phyloP scores from a whole-genome alignment of 306 rosid genomes.

The Purshia tridentata region DNA sequence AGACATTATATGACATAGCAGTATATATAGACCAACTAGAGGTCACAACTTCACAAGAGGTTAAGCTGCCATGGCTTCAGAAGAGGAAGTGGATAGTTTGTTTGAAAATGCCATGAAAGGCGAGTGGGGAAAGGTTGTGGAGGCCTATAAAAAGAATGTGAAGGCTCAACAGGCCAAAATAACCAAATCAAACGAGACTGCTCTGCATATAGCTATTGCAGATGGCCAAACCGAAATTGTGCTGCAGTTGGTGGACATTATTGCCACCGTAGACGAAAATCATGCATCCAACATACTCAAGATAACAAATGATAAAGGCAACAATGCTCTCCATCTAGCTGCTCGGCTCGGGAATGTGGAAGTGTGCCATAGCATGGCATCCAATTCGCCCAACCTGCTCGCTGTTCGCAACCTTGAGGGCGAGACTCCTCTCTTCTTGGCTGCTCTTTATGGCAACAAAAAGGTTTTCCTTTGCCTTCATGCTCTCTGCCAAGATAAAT shows the following conservation, averaged over 20 bases:
- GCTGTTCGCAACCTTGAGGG: slow-evolving; percentile 1
- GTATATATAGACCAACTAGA: neutral
- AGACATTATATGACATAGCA: neutral
- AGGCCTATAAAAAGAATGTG: neutral
- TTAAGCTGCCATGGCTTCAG: neutral
- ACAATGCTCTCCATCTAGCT: slow-evolving; percentile 28
- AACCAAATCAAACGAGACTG: slow-evolving; percentile 25
- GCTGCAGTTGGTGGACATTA: slow-evolving; percentile 1
- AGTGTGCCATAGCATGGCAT: slow-evolving; percentile 11
- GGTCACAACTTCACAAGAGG: neutral
- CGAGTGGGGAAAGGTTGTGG: slow-evolving; percentile 20
- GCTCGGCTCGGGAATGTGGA: slow-evolving; percentile 13
- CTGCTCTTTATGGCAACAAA: slow-evolving; percentile 25
- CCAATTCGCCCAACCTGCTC: neutral
- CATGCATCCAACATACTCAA: neutral
- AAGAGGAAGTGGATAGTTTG: slow-evolving; percentile 14
- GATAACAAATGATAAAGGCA: slow-evolving; percentile 14
- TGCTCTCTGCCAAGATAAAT: neutral
- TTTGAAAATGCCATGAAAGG: slow-evolving; percentile 25
- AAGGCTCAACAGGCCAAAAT: slow-evolving; percentile 14
- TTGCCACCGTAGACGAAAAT: neutral
- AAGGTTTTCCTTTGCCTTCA: slow-evolving; percentile 19
- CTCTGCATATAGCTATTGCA: slow-evolving; percentile 26
- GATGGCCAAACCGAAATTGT: slow-evolving; percentile 17
- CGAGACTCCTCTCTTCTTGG: slow-evolving; percentile 32